phyloP scores from a whole-genome alignment of 148 eudicot genomes.

The Rhododendron griersonianum region DNA sequence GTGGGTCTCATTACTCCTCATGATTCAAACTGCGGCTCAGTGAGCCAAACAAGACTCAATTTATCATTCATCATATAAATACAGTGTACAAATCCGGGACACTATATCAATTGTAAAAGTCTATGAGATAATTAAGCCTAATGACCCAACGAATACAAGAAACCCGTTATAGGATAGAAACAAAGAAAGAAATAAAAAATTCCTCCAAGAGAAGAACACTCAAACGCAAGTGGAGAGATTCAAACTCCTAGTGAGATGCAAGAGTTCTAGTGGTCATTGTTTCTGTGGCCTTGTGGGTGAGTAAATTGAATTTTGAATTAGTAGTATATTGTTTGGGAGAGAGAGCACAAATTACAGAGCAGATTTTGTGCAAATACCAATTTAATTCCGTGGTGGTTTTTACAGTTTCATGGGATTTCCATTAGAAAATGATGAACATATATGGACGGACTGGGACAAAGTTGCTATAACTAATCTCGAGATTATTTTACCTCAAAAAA shows the following conservation, averaged over 20 bases:
- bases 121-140: too few species aligned
- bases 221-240: too few species aligned
- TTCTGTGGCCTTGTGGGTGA: neutral
- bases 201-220: too few species aligned
- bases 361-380: neutral
- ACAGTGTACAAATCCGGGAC: too few species aligned
- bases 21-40: neutral
- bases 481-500: neutral
- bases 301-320: neutral
- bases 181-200: too few species aligned
- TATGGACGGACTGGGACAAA: neutral
- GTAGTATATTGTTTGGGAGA: neutral
- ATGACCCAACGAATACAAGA: too few species aligned
- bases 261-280: neutral
- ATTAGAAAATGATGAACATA: neutral
- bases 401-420: neutral
- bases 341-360: neutral
- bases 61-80: too few species aligned
- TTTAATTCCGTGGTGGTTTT: neutral
- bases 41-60: neutral
- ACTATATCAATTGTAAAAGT: too few species aligned
- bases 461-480: neutral
- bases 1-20: neutral
- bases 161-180: too few species aligned
- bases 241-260: too few species aligned